Base-by-base conservation (phyloP, 495 filamentous ascomycete species). In the Penicillium argentinense region DNA sequence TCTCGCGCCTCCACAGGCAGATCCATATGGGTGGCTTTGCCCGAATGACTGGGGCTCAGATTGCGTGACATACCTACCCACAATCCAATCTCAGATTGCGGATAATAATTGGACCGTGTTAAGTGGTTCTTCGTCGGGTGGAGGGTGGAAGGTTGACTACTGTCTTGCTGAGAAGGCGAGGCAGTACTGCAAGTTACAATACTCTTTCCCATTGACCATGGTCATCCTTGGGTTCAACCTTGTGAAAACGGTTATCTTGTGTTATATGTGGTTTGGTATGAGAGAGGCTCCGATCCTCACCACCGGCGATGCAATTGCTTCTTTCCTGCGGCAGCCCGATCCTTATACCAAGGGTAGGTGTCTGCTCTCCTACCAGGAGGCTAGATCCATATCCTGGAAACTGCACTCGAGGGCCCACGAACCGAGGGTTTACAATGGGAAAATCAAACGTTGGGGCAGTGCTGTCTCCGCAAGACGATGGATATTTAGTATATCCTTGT, bases 231-330 rank as follows among this genome's bases (percentile, higher is more conserved):
- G 9, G 3, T 44, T 12, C 19, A 44, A 44, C 23, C 3, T 44
- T 13, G 28, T 44, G 11, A 44, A 34, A 12, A 32, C 41, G 4
- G 8, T 13, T 4, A 24, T 44, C 7, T 38, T 49, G 23, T 13
- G 27, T 2, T 49, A 34, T 43, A 38, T 49, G 22, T 49, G 47
- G 47, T 9, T 49, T 9, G 38, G 16, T 9, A 29, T 49, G 4
- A 12, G 13, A 14, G 21, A 49, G 11, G 9, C 23, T 9, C 47
- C 47, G 18, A 27, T 49, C 7, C 17, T 49, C 11, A 81, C 73
- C 1, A 40, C 80, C 0, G 80, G 80, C 7, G 78, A 84, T 59
- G 75, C 77, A 3, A 54, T 82, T 6, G 50, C 60, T 5, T 73
- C 67, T 0, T 81, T 79, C 46, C 54, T 84, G 5, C 50, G 65